Percentiles rank a stretch among this genome's conserved stretches.
These are phyloP conservation scores for Talaromyces pinophilus DNA, from an alignment of 2,329 filamentous ascomycete species.

Conservation along the genomic window DNA sequence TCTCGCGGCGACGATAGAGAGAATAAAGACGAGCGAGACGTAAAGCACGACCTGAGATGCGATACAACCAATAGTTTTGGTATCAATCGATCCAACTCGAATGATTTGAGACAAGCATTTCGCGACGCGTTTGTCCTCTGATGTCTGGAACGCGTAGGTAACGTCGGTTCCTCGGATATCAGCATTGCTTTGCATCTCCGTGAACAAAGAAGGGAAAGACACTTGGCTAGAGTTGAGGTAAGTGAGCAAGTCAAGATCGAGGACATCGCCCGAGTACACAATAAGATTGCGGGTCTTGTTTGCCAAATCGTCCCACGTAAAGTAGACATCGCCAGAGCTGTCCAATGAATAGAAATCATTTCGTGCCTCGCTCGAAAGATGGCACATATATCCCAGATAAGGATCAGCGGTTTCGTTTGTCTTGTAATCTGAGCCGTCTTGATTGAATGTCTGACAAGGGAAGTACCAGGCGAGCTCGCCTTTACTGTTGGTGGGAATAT, in stretches of 20 bases:
- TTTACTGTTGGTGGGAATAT: slow-evolving; percentile 73
- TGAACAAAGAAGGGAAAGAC: slow-evolving; percentile 71
- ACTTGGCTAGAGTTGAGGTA: slow-evolving; percentile 91
- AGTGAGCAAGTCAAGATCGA: slow-evolving; percentile 82
- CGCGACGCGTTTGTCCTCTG: slow-evolving; percentile 75
- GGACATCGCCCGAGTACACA: slow-evolving; percentile 89
- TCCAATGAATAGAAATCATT: slow-evolving; percentile 73
- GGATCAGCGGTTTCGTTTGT: slow-evolving; percentile 73
- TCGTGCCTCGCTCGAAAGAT: slow-evolving; percentile 71
- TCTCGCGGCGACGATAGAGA: slow-evolving; percentile 81
- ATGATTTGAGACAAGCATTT: slow-evolving; percentile 91
- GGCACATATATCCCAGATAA: slow-evolving; percentile 85
- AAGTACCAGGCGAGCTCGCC: slow-evolving; percentile 94
- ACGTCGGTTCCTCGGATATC: slow-evolving; percentile 81
- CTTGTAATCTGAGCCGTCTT: slow-evolving; percentile 75
- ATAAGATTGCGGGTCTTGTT: slow-evolving; percentile 87
- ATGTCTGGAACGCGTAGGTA: slow-evolving; percentile 80
- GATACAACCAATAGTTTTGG: slow-evolving; percentile 94
- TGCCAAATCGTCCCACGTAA: slow-evolving; percentile 89
- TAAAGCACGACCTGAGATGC: slow-evolving; percentile 97
- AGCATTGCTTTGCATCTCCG: slow-evolving; percentile 70
- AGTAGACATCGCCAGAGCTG: slow-evolving; percentile 84
- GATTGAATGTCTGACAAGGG: slow-evolving; percentile 86
- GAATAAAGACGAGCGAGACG: slow-evolving; percentile 85
- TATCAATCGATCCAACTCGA: slow-evolving; percentile 94